Percentiles rank a stretch among this genome's conserved stretches.
These are phyloP conservation scores for Thelonectria olida DNA, from an alignment of 2,329 filamentous ascomycete genomes.

Conservation along the genomic window DNA sequence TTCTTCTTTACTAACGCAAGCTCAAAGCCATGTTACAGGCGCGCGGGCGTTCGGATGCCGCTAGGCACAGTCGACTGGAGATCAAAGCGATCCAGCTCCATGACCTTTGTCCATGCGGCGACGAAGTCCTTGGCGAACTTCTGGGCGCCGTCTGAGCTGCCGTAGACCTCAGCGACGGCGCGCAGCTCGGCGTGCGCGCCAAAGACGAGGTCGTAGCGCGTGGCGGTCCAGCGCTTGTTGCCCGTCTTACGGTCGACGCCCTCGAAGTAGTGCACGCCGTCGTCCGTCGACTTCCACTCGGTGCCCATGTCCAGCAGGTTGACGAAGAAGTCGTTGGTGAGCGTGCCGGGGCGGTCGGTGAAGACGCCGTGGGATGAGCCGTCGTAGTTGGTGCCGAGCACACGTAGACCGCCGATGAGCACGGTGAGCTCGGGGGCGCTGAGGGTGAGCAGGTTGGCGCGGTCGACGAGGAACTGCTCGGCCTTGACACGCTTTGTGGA, in stretches of 20 bases:
- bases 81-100: slow-evolving; percentile 78
- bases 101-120: slow-evolving; percentile 77
- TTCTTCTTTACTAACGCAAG: too few relatives aligned
- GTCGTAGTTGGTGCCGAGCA: slow-evolving; percentile 76
- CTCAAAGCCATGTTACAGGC: neutral
- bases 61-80: neutral
- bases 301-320: slow-evolving; percentile 77
- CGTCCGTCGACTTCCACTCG: slow-evolving; percentile 61
- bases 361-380: slow-evolving; percentile 74
- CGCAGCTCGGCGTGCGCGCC: slow-evolving; percentile 78
- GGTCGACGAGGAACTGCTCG: slow-evolving; percentile 77
- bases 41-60: slow-evolving; percentile 3
- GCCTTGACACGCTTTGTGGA: slow-evolving; percentile 67
- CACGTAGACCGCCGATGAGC: slow-evolving; percentile 76
- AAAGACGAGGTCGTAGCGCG: slow-evolving; percentile 75
- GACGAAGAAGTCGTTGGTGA: slow-evolving; percentile 85
- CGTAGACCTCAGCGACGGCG: slow-evolving; percentile 76
- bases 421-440: slow-evolving; percentile 76
- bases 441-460: slow-evolving; percentile 75
- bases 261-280: slow-evolving; percentile 65
- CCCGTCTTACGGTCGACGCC: slow-evolving; percentile 74
- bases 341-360: slow-evolving; percentile 71
- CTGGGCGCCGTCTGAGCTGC: slow-evolving; percentile 62
- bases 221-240: slow-evolving; percentile 73
- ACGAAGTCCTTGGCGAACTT: slow-evolving; percentile 79